Conservation (phyloP, 495 filamentous ascomycete species). For the Achaetomiella virescens region DNA sequence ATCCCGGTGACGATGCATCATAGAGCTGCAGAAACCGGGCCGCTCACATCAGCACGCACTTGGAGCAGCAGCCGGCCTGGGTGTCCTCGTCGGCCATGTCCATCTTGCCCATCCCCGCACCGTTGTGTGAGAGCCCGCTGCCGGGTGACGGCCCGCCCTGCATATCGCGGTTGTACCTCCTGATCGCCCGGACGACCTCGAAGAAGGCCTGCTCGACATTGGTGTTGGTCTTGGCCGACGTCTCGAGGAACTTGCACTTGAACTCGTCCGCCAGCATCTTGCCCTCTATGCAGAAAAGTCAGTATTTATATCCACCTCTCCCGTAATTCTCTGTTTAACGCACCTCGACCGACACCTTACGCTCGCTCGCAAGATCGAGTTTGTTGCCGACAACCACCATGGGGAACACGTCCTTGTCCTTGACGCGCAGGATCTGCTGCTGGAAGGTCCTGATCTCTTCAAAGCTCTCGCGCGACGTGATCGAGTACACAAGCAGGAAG, state of each 20-base stretch:
- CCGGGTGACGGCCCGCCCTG: constrained; percentile 71
- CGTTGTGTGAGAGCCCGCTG: constrained; percentile 53
- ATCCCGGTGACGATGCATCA: no score
- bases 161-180: constrained; percentile 97
- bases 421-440: constrained; percentile 95
- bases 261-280: constrained; percentile 79
- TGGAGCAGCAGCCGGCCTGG: constrained; percentile 72
- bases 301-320: not conserved
- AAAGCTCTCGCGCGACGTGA: constrained; percentile 93
- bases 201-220: constrained; percentile 98
- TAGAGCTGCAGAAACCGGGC: not conserved
- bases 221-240: constrained; percentile 94
- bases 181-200: constrained; percentile 94
- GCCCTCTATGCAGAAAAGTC: constrained; percentile 63
- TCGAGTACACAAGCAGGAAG: constrained; percentile 95
- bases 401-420: constrained; percentile 98
- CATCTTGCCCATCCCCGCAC: constrained; percentile 63
- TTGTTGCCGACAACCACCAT: constrained; percentile 99
- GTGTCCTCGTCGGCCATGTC: constrained; percentile 68
- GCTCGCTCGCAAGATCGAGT: constrained; percentile 90
- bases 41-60: constrained; percentile 84
- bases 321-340: constrained; percentile 12
- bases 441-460: constrained; percentile 98
- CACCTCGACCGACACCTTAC: constrained; percentile 89
- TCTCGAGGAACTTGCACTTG: constrained; percentile 97